phyloP scores from a whole-genome alignment of 2,329 filamentous ascomycete species.

The Fusarium sp. region DNA sequence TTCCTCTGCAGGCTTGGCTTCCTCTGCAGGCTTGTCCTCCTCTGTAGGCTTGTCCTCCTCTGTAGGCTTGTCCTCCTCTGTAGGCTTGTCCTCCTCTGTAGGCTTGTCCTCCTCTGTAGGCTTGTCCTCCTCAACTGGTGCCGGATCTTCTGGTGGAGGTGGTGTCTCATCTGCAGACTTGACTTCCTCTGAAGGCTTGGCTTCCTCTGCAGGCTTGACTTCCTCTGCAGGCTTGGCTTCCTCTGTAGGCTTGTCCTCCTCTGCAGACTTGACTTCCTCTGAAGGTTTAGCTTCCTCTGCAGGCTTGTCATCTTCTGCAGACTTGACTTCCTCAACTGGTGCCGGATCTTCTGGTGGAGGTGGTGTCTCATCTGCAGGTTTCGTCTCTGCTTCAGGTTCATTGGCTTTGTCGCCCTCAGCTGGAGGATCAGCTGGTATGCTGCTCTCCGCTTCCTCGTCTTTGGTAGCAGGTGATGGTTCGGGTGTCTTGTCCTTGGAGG shows the following conservation, averaged over 20 bases:
- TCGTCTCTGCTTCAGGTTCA: conserved; percentile 17
- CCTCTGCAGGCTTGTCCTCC: conserved; percentile 3
- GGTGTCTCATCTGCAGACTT: background rate
- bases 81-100: conserved; percentile 2
- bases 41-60: conserved; percentile 1
- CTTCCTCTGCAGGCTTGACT: conserved; percentile 3
- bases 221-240: no score
- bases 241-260: no score
- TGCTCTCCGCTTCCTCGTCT: conserved; percentile 19
- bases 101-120: conserved; percentile 4
- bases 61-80: conserved; percentile 2
- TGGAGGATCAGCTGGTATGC: conserved; percentile 1
- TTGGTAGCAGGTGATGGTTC: conserved; percentile 1
- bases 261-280: no score
- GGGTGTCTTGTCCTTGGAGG: conserved; percentile 15
- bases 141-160: no score
- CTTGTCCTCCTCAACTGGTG: background rate
- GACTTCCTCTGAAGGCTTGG: conserved; percentile 3
- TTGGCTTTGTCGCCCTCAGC: conserved; percentile 15
- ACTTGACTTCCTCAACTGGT: background rate
- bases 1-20: conserved; percentile 5
- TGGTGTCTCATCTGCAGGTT: conserved; percentile 9
- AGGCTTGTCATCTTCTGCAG: no score
- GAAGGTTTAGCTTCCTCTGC: background rate
- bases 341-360: conserved; percentile 7